Base-by-base conservation (phyloP, 495 filamentous ascomycete genomes). In the Penicillium coffeae region DNA sequence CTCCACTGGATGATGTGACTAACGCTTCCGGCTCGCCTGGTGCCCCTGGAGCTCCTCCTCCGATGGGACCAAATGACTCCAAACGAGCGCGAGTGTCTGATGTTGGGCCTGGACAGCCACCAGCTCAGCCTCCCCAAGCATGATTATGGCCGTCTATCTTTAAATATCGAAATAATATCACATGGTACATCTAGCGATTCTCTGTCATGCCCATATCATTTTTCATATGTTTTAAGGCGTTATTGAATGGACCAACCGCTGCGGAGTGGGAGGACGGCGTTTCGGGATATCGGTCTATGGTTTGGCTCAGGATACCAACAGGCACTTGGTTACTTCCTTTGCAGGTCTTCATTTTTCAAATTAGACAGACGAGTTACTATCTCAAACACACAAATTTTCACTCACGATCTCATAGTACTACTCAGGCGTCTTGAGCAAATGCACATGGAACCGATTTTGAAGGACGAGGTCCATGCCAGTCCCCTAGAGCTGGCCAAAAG, bases 1-100 rank as follows among this genome's bases (percentile, higher is more conserved):
- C 72, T 16, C 76, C 75, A 1, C 52, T 80, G 44, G 68, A 56
- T n/a, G 77, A 80, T 49, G 73, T 80, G 22, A 78, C 76, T 3
- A 76, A 76, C 52, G 65, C 64, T n/a, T 55, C 60, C n/a, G 38
- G 50, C 21, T 39, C 54, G 6, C 32, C 56, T n/a, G 48, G 57
- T 15, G 37, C 48, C 22, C 55, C 57, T 27, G 21, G 59, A 54
- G 62, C 45, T 30, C 49, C 62, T 14, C 37, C 22, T 12, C 14
- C 51, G 37, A 18, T 30, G 14, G 58, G 61, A 18, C 49, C 50
- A 16, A 63, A 52, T 51, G 70, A 73, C 32, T 64, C 64, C 1
- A 75, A 75, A 47, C 57, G 70, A 37, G 60, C 54, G 2, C 60
- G 64, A 22, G 38, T 68, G 34, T 43, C 52, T 6, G 60, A 62